Evolutionary conservation across 805 yeast species (phyloP).

Genomic region (Candida maris): DNA sequence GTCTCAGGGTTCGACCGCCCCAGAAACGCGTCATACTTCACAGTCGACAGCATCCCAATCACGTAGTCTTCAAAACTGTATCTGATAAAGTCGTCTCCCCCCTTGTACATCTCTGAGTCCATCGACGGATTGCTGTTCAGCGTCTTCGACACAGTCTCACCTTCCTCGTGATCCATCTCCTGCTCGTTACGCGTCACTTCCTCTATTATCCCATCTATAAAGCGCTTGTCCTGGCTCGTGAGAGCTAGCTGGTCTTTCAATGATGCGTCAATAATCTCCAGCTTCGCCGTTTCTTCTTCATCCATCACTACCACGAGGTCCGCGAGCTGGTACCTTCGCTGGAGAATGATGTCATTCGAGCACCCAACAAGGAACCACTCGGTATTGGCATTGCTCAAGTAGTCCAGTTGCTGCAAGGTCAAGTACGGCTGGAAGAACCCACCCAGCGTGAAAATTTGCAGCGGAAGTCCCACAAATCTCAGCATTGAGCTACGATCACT

Average conservation of each 20-base stretch:
- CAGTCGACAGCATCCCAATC: slow-evolving; percentile 67
- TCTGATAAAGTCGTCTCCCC: slow-evolving; percentile 86
- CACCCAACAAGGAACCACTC: slow-evolving; percentile 76
- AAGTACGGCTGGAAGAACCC: slow-evolving; percentile 90
- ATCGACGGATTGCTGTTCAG: slow-evolving; percentile 34
- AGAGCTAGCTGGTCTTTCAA: slow-evolving; percentile 43
- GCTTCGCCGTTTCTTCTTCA: slow-evolving; percentile 24
- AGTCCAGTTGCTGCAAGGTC: slow-evolving; percentile 88
- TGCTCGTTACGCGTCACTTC: slow-evolving; percentile 42
- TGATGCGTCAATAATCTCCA: slow-evolving; percentile 45
- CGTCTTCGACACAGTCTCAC: slow-evolving; percentile 33
- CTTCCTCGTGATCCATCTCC: slow-evolving; percentile 8
- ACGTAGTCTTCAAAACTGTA: slow-evolving; percentile 88
- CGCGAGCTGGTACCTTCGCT: slow-evolving; percentile 56
- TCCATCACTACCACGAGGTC: slow-evolving; percentile 77
- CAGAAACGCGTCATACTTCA: slow-evolving; percentile 62
- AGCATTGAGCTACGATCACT: slow-evolving; percentile 76
- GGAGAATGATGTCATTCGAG: slow-evolving; percentile 76
- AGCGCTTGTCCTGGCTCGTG: slow-evolving; percentile 66
- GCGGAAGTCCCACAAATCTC: slow-evolving; percentile 80
- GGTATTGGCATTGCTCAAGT: slow-evolving; percentile 54
- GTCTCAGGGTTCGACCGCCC: slow-evolving; percentile 29
- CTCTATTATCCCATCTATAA: slow-evolving; percentile 56
- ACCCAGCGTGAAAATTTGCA: slow-evolving; percentile 80
- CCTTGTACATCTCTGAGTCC: slow-evolving; percentile 43